Percentiles rank a stretch among this genome's conserved stretches.
These are phyloP conservation scores for Cardamine occulta DNA, from an alignment of 345 rosid species.

Conservation along the genomic window DNA sequence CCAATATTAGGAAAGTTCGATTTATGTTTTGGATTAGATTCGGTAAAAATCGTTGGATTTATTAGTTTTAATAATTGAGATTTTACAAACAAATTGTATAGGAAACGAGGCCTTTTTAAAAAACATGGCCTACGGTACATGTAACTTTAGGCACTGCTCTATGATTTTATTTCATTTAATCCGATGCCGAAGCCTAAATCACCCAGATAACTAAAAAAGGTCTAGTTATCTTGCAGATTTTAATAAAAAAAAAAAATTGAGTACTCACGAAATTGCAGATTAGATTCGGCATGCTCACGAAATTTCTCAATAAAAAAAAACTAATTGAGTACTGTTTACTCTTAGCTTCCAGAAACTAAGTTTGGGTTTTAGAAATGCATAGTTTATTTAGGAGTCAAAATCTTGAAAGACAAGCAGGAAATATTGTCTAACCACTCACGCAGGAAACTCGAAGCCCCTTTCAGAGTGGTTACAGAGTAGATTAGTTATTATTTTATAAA, in stretches of 20 bases:
- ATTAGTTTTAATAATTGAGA: neutral
- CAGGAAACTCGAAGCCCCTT: slow-evolving; percentile 34
- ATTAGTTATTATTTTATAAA: slow-evolving; percentile 36
- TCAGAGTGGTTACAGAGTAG: slow-evolving; percentile 40
- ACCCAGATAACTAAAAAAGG: neutral
- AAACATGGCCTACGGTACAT: neutral
- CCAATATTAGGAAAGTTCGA: too few species aligned
- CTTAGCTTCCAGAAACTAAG: neutral
- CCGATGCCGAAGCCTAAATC: neutral
- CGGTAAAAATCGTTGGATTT: too few species aligned
- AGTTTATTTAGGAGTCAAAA: slow-evolving; percentile 14
- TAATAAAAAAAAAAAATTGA: too few species aligned
- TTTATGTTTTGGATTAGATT: too few species aligned
- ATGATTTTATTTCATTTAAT: neutral
- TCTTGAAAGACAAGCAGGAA: slow-evolving; percentile 31
- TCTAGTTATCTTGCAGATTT: neutral
- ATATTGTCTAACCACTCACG: slow-evolving; percentile 33
- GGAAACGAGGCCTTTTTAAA: neutral
- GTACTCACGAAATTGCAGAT: too few species aligned
- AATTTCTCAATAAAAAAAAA: neutral
- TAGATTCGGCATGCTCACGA: neutral
- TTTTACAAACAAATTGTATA: too few species aligned
- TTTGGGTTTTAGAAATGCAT: neutral
- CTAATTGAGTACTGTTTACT: neutral
- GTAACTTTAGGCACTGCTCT: too few species aligned